These are phyloP conservation scores for Ustilago hordei DNA, from an alignment of 1,284 basidiomycete genomes.

Conservation along the genomic window DNA sequence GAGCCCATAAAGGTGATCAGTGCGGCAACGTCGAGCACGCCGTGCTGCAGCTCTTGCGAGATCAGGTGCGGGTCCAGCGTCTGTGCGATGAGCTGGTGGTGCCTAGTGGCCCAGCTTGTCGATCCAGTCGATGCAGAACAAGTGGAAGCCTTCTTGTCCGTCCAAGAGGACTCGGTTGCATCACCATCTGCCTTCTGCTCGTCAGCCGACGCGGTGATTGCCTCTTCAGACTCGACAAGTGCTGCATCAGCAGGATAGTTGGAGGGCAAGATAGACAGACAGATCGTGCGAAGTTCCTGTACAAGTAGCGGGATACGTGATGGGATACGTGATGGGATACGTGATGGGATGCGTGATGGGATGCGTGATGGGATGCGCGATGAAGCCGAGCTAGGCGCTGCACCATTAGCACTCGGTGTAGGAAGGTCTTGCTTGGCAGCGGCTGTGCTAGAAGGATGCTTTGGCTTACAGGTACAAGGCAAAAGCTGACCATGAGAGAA, in stretches of 20 bases:
- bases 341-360: too few relatives aligned
- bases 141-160: constrained; percentile 6
- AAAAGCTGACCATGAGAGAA: constrained; percentile 71
- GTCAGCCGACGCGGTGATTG: neutral
- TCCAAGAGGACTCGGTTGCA: neutral
- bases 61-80: constrained; percentile 76
- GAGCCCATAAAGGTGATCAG: constrained; percentile 83
- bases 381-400: neutral
- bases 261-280: constrained; percentile 80
- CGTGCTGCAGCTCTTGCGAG: constrained; percentile 81
- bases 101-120: constrained; percentile 30
- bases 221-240: constrained; percentile 70
- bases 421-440: constrained; percentile 1
- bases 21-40: constrained; percentile 83
- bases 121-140: constrained; percentile 7
- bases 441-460: constrained; percentile 11
- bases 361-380: constrained; percentile 77
- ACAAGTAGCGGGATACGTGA: constrained; percentile 82
- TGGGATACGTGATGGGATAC: constrained; percentile 71
- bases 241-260: constrained; percentile 73
- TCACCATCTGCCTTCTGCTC: constrained; percentile 13
- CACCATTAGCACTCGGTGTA: neutral
- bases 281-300: constrained; percentile 82
- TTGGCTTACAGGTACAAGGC: constrained; percentile 67
- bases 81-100: constrained; percentile 70